Evolutionary conservation across 1,284 basidiomycete genomes (phyloP).

Genomic region (Melanopsichium pennsylvanicum): DNA sequence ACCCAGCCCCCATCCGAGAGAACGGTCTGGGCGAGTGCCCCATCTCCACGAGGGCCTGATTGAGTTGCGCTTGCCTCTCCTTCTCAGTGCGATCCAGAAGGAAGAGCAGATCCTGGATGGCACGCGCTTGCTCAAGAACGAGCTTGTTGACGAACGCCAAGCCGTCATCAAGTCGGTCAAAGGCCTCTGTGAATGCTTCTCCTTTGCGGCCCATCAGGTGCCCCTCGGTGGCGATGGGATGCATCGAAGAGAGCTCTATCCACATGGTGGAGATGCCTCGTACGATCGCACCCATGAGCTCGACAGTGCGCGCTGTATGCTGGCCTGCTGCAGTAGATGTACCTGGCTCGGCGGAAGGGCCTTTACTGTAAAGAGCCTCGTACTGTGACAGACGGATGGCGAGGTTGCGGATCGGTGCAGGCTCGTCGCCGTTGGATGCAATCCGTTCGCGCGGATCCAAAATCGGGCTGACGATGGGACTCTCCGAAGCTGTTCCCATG

Average conservation of each 20-base stretch:
- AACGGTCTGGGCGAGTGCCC: constrained; percentile 35
- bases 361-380: constrained; percentile 36
- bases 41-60: constrained; percentile 33
- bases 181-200: constrained; percentile 33
- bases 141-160: constrained; percentile 43
- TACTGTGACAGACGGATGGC: constrained; percentile 36
- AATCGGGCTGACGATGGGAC: background rate
- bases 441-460: background rate
- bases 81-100: constrained; percentile 39
- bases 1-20: constrained; percentile 20
- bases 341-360: constrained; percentile 11
- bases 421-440: constrained; percentile 12
- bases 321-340: constrained; percentile 12
- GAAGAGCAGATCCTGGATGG: constrained; percentile 42
- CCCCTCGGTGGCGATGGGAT: constrained; percentile 38
- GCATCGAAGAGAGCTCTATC: constrained; percentile 39
- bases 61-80: constrained; percentile 44
- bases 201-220: constrained; percentile 32
- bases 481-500: constrained; percentile 19
- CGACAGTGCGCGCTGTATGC: constrained; percentile 25
- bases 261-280: constrained; percentile 36
- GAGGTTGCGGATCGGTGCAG: constrained; percentile 41
- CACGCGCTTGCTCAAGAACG: constrained; percentile 41
- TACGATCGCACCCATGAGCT: constrained; percentile 41
- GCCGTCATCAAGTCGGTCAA: constrained; percentile 41